Percentiles rank a stretch among this genome's conserved stretches.
Conservation (phyloP, 75 land plant genomes). For the Cunninghamia lanceolata region DNA sequence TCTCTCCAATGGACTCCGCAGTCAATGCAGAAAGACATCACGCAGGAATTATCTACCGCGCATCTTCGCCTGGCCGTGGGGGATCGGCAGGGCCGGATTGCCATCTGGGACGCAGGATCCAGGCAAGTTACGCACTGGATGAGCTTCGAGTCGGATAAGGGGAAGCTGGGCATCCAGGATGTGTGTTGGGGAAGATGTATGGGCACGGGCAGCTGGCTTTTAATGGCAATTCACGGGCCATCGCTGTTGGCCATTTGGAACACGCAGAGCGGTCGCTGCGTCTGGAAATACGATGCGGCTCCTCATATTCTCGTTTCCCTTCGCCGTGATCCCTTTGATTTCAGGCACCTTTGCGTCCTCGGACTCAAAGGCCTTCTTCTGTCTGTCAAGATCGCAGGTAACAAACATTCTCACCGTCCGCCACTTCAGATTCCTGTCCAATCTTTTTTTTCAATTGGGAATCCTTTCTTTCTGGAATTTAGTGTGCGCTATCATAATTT, state of each 20-base stretch:
- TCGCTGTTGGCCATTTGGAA: conserved; percentile 67
- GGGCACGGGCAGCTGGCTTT: conserved; percentile 43
- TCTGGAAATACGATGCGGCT: conserved; percentile 75
- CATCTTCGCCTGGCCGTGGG: conserved; percentile 86
- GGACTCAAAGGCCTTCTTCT: conserved; percentile 75
- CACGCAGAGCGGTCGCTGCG: conserved; percentile 40
- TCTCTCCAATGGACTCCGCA: conserved; percentile 81
- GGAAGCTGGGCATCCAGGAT: conserved; percentile 69
- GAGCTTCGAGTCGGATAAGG: conserved; percentile 23
- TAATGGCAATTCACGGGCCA: conserved; percentile 67
- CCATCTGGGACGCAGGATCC: conserved; percentile 68
- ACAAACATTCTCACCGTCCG: neutral
- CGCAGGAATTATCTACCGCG: conserved; percentile 44
- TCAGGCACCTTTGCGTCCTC: conserved; percentile 61
- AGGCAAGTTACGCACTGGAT: conserved; percentile 35
- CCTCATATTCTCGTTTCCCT: conserved; percentile 78
- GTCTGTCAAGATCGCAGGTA: conserved; percentile 49
- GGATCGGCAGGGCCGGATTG: conserved; percentile 93
- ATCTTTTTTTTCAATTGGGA: neutral
- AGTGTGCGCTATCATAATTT: neutral
- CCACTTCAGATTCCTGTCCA: neutral
- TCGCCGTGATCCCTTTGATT: conserved; percentile 85
- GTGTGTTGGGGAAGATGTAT: conserved; percentile 72
- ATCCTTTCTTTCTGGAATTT: neutral
- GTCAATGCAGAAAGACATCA: conserved; percentile 53